phyloP scores from a whole-genome alignment of 768 basidiomycete genomes.

The Podaxis sp. region DNA sequence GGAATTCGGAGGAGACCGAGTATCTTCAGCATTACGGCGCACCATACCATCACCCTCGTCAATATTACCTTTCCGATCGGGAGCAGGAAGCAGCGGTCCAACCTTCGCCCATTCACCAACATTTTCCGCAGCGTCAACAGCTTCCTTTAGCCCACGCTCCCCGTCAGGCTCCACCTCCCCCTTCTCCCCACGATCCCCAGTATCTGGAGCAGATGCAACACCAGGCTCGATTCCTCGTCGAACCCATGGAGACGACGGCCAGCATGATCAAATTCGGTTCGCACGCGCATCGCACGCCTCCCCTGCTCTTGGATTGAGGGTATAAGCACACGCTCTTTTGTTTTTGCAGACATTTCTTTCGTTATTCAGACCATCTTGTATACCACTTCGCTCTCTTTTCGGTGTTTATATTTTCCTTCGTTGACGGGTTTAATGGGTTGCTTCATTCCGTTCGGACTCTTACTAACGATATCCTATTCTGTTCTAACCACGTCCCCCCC shows the following conservation, averaged over 20 bases:
- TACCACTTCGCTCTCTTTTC: slow-evolving; percentile 1
- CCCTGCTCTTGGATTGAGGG: slow-evolving; percentile 52
- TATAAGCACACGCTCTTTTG: slow-evolving; percentile 18
- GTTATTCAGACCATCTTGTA: slow-evolving; percentile 7
- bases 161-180: slow-evolving; percentile 20
- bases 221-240: slow-evolving; percentile 22
- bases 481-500: background rate
- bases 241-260: slow-evolving; percentile 18
- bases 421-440: slow-evolving; percentile 8
- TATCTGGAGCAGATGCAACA: slow-evolving; percentile 22
- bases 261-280: slow-evolving; percentile 43
- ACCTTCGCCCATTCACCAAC: slow-evolving; percentile 29
- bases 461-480: slow-evolving; percentile 3
- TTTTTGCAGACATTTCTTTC: background rate
- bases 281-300: slow-evolving; percentile 45
- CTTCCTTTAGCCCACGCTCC: slow-evolving; percentile 27
- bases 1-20: slow-evolving; percentile 26
- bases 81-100: slow-evolving; percentile 16
- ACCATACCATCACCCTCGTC: slow-evolving; percentile 28
- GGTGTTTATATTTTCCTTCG: slow-evolving; percentile 9
- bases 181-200: slow-evolving; percentile 18
- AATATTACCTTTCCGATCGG: slow-evolving; percentile 30
- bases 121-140: slow-evolving; percentile 27
- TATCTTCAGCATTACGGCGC: slow-evolving; percentile 24
- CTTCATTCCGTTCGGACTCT: background rate